These are phyloP conservation scores for Hordeum vulgare DNA, from an alignment of 176 grass and related monocot species.

Conservation along the genomic window MorexV3_pseudomolecules_assembly NC_058522.1:411817889-411818388, in stretches of 20 bases:
- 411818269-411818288: too few relatives aligned
- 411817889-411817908: neutral
- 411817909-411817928: neutral
- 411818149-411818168: too few relatives aligned
- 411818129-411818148: too few relatives aligned
- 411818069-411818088: neutral
- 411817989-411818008: neutral
- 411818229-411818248: too few relatives aligned
- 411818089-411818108: neutral
- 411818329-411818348: neutral
- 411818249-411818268: too few relatives aligned
- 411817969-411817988: neutral
- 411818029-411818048: neutral
- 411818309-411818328: neutral
- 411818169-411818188: too few relatives aligned
- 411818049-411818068: neutral
- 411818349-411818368: neutral
- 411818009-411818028: neutral
- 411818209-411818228: too few relatives aligned
- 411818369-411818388: neutral
- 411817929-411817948: neutral
- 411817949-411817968: neutral
- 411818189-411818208: too few relatives aligned
- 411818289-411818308: neutral
- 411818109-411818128: too few relatives aligned